Evolutionary conservation across 495 filamentous ascomycete species (phyloP).

Genomic region (Aspergillus conjunctus): DNA sequence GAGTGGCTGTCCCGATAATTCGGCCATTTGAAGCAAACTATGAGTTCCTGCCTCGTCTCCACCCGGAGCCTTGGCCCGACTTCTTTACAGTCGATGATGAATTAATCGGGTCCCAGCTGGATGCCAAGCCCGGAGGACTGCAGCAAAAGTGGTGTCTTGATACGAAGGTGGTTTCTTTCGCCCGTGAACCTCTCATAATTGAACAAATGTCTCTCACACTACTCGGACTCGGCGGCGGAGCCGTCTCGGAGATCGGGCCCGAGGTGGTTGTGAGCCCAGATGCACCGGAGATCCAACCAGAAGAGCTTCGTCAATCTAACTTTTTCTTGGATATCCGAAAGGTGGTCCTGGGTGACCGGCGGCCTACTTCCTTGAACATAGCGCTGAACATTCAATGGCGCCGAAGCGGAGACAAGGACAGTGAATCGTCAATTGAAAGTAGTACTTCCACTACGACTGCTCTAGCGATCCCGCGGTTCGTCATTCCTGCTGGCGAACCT

Average conservation of each 20-base stretch:
- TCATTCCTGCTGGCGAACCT: slow-evolving; percentile 79
- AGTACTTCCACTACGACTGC: slow-evolving; percentile 46
- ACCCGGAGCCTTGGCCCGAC: slow-evolving; percentile 80
- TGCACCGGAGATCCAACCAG: slow-evolving; percentile 52
- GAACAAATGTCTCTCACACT: slow-evolving; percentile 61
- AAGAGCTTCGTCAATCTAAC: slow-evolving; percentile 66
- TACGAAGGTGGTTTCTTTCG: slow-evolving; percentile 73
- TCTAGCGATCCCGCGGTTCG: slow-evolving; percentile 75
- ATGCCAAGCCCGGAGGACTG: slow-evolving; percentile 59
- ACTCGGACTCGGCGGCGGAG: slow-evolving; percentile 56
- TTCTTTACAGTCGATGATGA: slow-evolving; percentile 65
- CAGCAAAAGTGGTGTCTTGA: slow-evolving; percentile 78
- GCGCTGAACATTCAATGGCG: slow-evolving; percentile 77
- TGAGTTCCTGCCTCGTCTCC: slow-evolving; percentile 74
- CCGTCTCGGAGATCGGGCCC: slow-evolving; percentile 47
- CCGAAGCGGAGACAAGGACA: slow-evolving; percentile 40
- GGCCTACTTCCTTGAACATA: slow-evolving; percentile 69
- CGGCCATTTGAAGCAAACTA: slow-evolving; percentile 88
- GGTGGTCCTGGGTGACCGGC: slow-evolving; percentile 74
- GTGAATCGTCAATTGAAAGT: slow-evolving; percentile 12
- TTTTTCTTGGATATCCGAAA: slow-evolving; percentile 76
- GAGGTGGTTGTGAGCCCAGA: slow-evolving; percentile 39
- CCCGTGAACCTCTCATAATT: slow-evolving; percentile 68
- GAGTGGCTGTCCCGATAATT: slow-evolving; percentile 68
- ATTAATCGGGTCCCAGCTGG: slow-evolving; percentile 31